Conservation (phyloP, 202 grass and related monocot species). For the Musa balbisiana region DNA sequence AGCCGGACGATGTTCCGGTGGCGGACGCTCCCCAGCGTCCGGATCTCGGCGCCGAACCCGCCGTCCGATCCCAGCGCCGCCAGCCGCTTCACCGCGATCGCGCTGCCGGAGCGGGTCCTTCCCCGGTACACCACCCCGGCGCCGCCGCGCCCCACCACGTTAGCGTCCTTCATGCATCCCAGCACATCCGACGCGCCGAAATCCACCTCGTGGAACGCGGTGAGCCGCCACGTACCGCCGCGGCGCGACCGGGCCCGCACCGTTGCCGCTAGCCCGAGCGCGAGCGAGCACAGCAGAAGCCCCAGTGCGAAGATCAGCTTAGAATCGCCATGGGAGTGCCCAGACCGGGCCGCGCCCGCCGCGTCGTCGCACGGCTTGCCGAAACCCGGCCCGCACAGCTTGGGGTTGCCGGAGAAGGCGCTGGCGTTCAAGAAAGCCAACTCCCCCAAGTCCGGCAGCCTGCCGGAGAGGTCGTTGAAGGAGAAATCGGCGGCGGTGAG, state of each 20-base stretch:
- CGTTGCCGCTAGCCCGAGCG: conserved; percentile 54
- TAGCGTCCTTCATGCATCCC: conserved; percentile 87
- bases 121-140: conserved; percentile 74
- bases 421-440: conserved; percentile 65
- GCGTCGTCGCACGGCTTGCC: conserved; percentile 31
- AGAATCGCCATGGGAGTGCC: conserved; percentile 29
- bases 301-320: conserved; percentile 76
- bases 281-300: conserved; percentile 52
- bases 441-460: conserved; percentile 51
- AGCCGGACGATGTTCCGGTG: conserved; percentile 95
- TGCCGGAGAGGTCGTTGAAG: conserved; percentile 62
- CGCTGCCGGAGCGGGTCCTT: conserved; percentile 15
- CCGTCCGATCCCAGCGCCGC: conserved; percentile 39
- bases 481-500: conserved; percentile 82
- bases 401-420: conserved; percentile 66
- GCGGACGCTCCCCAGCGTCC: conserved; percentile 71
- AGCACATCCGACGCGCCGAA: conserved; percentile 68
- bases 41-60: conserved; percentile 74
- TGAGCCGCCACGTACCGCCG: conserved; percentile 40
- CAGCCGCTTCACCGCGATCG: conserved; percentile 77
- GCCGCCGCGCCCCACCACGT: conserved; percentile 78
- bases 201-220: conserved; percentile 76
- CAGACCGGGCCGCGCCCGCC: not conserved
- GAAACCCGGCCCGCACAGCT: conserved; percentile 45
- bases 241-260: conserved; percentile 41